These are phyloP conservation scores for Rhodotorula glutinis DNA, from an alignment of 1,284 basidiomycete species.

Conservation along the genomic window DNA sequence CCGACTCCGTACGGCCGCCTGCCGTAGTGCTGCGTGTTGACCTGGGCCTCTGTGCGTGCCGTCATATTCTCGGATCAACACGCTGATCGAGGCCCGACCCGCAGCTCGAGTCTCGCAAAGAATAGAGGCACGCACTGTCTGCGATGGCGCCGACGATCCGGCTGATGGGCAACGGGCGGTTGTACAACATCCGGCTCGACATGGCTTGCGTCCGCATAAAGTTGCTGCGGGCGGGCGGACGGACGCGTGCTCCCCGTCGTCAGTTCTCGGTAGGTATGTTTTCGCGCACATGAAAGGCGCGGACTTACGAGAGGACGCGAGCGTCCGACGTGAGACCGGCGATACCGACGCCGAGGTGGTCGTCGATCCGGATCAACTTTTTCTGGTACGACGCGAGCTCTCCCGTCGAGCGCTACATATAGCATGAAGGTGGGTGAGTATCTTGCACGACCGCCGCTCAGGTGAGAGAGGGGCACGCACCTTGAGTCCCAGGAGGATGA, in stretches of 20 bases:
- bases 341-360: slow-evolving; percentile 97
- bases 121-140: slow-evolving; percentile 61
- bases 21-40: slow-evolving; percentile 98
- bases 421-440: background rate
- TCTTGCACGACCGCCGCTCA: too few species aligned
- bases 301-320: slow-evolving; percentile 78
- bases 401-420: slow-evolving; percentile 83
- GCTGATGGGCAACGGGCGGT: slow-evolving; percentile 88
- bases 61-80: too few species aligned
- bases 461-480: slow-evolving; percentile 49
- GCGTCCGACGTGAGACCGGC: slow-evolving; percentile 97
- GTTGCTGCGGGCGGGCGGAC: slow-evolving; percentile 60
- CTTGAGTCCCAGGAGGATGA: slow-evolving; percentile 88
- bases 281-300: too few species aligned
- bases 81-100: too few species aligned
- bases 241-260: too few species aligned
- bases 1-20: slow-evolving; percentile 97
- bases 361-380: slow-evolving; percentile 99
- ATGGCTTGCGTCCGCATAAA: slow-evolving; percentile 99
- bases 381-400: slow-evolving; percentile 98
- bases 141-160: slow-evolving; percentile 89
- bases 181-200: slow-evolving; percentile 89
- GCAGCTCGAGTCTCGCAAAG: too few species aligned
- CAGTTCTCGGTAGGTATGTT: too few species aligned
- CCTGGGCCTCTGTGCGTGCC: slow-evolving; percentile 79